Conservation (phyloP, 2,329 filamentous ascomycete species). For the Herpomyces periplanetae region DNA sequence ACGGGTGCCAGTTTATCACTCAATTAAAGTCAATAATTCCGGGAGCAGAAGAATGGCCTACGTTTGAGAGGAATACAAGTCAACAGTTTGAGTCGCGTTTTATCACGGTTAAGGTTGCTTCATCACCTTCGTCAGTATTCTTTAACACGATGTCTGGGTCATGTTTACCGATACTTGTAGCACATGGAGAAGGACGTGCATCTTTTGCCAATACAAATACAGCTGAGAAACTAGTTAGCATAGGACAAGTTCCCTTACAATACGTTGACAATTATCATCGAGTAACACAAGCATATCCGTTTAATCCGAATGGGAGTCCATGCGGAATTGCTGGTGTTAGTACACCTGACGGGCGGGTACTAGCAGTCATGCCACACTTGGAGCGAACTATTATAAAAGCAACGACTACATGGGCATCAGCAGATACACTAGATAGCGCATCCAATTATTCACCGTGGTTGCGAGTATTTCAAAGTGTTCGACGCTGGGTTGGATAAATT, state of each 20-base stretch:
- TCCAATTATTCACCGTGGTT: constrained; percentile 54
- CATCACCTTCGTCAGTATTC: constrained; percentile 26
- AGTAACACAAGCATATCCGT: constrained; percentile 46
- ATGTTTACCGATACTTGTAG: constrained; percentile 43
- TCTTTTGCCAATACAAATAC: constrained; percentile 8
- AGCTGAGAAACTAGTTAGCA: constrained; percentile 14
- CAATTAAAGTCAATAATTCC: constrained; percentile 49
- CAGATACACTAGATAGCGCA: constrained; percentile 20
- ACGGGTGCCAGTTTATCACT: constrained; percentile 79
- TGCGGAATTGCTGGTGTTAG: constrained; percentile 41
- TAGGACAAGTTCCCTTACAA: constrained; percentile 31
- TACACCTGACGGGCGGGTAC: constrained; percentile 32
- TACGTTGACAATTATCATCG: constrained; percentile 49
- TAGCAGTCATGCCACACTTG: constrained; percentile 76
- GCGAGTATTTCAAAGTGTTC: constrained; percentile 48
- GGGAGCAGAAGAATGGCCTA: constrained; percentile 42
- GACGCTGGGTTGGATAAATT: constrained; percentile 42
- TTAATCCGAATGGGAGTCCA: constrained; percentile 56
- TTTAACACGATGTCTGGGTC: constrained; percentile 54
- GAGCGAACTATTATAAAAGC: constrained; percentile 55
- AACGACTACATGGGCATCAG: constrained; percentile 32
- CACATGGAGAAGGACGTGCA: constrained; percentile 66
- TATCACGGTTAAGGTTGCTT: constrained; percentile 34
- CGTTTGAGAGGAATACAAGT: constrained; percentile 43
- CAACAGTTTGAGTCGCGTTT: constrained; percentile 69